Conservation (phyloP, 768 basidiomycete genomes). For the Nevesoporus exiguus region DNA sequence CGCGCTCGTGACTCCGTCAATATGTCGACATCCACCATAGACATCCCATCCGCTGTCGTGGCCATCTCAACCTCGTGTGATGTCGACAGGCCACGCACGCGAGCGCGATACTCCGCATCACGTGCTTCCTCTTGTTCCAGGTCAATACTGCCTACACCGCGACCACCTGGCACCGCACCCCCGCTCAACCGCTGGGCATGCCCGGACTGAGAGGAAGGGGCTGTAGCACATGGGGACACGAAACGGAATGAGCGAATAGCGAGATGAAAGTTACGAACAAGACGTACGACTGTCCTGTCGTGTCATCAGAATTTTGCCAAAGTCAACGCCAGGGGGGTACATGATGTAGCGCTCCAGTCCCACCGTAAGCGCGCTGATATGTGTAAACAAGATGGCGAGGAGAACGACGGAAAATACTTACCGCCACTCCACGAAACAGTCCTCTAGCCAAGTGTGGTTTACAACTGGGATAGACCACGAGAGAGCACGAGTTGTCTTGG, state of each 20-base stretch:
- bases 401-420: not conserved
- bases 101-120: conserved; percentile 12
- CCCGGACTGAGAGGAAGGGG: conserved; percentile 4
- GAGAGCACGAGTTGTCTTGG: conserved; percentile 69
- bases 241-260: not conserved
- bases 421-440: conserved; percentile 81
- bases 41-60: not conserved
- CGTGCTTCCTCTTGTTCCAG: conserved; percentile 21
- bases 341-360: conserved; percentile 64
- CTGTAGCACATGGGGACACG: not conserved
- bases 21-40: not conserved
- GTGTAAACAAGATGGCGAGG: not conserved
- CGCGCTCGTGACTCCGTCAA: not conserved
- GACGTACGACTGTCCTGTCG: conserved; percentile 16
- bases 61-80: not conserved
- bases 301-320: conserved; percentile 40
- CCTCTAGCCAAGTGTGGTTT: conserved; percentile 90
- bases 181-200: conserved; percentile 8
- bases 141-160: conserved; percentile 25
- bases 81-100: not conserved
- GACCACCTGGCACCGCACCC: conserved; percentile 30
- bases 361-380: conserved; percentile 47
- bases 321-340: conserved; percentile 69
- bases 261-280: not conserved
- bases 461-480: conserved; percentile 84